These are phyloP conservation scores for Penicillium angulare DNA, from an alignment of 495 filamentous ascomycete species.

Conservation along the genomic window DNA sequence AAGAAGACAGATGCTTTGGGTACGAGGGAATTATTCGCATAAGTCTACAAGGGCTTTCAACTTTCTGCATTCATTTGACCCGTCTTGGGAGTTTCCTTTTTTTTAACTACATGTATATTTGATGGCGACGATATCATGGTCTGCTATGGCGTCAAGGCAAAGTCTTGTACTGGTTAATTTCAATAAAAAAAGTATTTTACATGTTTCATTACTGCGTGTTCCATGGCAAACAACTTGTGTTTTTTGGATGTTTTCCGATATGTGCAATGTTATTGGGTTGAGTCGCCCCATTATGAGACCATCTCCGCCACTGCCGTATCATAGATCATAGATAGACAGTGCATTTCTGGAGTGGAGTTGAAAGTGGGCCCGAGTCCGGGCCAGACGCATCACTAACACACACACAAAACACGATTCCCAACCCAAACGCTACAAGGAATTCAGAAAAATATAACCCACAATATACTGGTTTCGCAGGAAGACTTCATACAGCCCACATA, in stretches of 20 bases:
- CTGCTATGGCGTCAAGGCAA: constrained; percentile 41
- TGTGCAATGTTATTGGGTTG: neutral
- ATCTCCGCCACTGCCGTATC: constrained; percentile 1
- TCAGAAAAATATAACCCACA: constrained; percentile 16
- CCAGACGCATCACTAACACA: constrained; percentile 5
- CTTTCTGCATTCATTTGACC: constrained; percentile 26
- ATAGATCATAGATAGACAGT: constrained; percentile 7
- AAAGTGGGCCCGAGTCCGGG: constrained; percentile 17
- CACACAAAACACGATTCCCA: neutral
- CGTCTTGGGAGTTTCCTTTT: constrained; percentile 17
- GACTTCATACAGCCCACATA: constrained; percentile 22
- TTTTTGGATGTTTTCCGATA: neutral
- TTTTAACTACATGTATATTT: constrained; percentile 40
- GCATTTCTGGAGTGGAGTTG: constrained; percentile 17
- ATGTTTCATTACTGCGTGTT: constrained; percentile 10
- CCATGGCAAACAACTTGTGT: constrained; percentile 6
- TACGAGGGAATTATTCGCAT: constrained; percentile 78
- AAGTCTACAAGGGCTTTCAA: constrained; percentile 18
- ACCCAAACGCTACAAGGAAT: neutral
- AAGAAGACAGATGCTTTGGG: constrained; percentile 70
- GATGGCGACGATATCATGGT: constrained; percentile 40
- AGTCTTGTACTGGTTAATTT: constrained; percentile 24
- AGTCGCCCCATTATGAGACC: neutral
- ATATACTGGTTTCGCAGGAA: constrained; percentile 21
- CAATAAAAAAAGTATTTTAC: constrained; percentile 21